Evolutionary conservation across 345 rosid genomes (phyloP), one percentile per base, ranked within the genome.

Genomic region (Ceriops decandra): DNA sequence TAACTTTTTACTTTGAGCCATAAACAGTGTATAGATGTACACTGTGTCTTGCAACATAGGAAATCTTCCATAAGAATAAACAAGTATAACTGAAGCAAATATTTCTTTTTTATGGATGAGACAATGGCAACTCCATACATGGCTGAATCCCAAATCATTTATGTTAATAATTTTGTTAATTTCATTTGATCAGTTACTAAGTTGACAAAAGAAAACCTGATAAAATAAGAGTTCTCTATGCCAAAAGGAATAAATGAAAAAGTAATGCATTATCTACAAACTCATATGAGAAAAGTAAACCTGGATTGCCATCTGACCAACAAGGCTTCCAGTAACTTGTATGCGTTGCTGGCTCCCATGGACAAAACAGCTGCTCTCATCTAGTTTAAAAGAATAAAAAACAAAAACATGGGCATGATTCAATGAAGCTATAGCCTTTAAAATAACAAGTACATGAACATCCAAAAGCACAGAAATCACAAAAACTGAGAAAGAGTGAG

Each of bases 261-360:
- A 57, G 30, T 32, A 57, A 42, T 53, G 13, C 59, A 24, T 51
- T 15, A 31, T 20, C 35, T 22, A 38, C 33, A 52, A 30, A 76
- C 60, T 57, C 22, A 66, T 47, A 56, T 24, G 42, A 30, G 61
- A 60, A 76, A 73, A 76, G 57, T 77, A 66, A 69, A 95, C 99
- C 97, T 88, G 46, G 98, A 88, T 74, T 90, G 86, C 97, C 97
- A 95, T 84, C 77, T 68, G 60, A 69, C 68, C 70, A 90, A 74
- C 84, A 95, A 82, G 77, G 71, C 65, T 73, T 85, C 90, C 71
- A 95, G 82, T 58, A 89, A 85, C 75, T 86, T 81, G 68, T 70
- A 76, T 17, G 93, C 98, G 62, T 85, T 77, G 73, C 81, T 67
- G 27, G 91, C 84, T 74, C 67, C 78, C 92, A 90, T 81, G 59